These are phyloP conservation scores for Musa itinerans DNA, from an alignment of 176 grass and related monocot species.

Conservation along the genomic window DNA sequence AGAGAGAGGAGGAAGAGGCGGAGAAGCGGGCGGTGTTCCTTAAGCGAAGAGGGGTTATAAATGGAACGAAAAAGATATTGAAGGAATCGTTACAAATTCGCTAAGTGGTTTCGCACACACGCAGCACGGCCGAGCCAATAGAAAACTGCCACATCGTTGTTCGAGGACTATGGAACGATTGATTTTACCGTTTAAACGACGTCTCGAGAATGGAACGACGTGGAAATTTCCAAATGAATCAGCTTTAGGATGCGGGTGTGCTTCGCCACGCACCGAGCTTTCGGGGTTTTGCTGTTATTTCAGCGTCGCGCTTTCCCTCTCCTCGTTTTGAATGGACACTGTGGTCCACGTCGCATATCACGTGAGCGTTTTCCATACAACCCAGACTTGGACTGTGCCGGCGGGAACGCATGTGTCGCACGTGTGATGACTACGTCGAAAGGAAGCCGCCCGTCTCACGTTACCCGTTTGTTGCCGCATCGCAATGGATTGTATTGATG, in stretches of 20 bases:
- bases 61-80: conserved; percentile 5
- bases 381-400: not conserved
- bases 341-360: not conserved
- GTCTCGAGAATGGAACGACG: no score
- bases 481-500: no score
- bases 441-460: not conserved
- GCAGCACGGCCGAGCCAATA: not conserved
- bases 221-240: not conserved
- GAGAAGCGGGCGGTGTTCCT: no score
- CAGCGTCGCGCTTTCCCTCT: not conserved
- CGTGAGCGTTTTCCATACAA: not conserved
- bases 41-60: conserved; percentile 7
- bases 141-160: no score
- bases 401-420: not conserved
- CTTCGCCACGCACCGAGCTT: not conserved
- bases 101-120: not conserved
- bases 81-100: not conserved
- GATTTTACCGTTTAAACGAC: no score
- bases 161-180: no score
- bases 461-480: no score
- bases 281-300: not conserved
- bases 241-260: not conserved
- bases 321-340: not conserved
- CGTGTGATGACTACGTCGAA: not conserved
- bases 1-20: not conserved